Percentiles rank a stretch among this genome's conserved stretches.
Evolutionary conservation across 73 alveolate species (phyloP).

Genomic region (Blepharisma japonicum): DNA sequence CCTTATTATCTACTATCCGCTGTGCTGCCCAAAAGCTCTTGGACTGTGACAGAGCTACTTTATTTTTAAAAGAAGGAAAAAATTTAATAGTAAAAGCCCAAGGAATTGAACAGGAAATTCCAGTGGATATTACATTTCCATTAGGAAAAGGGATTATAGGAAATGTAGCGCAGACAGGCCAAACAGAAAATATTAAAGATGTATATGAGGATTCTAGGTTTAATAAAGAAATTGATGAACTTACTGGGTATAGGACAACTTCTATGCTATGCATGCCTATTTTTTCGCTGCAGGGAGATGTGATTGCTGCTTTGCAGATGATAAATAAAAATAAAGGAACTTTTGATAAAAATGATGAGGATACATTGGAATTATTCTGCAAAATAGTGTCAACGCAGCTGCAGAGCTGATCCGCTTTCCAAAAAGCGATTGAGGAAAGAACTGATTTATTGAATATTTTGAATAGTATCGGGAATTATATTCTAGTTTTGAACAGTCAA

Average conservation of each 20-base stretch:
- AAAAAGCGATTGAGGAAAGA: not conserved
- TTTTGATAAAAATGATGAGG: slow-evolving; percentile 59
- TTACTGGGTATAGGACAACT: slow-evolving; percentile 61
- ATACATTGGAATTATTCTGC: slow-evolving; percentile 39
- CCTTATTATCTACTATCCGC: not conserved
- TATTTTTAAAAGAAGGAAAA: slow-evolving; percentile 53
- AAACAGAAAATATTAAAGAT: slow-evolving; percentile 65
- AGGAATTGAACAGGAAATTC: slow-evolving; percentile 46
- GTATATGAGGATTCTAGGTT: slow-evolving; percentile 74
- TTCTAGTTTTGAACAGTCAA: not conserved
- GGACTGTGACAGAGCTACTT: slow-evolving; percentile 57
- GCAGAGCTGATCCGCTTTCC: not conserved
- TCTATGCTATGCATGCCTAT: slow-evolving; percentile 75
- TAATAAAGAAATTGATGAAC: slow-evolving; percentile 54
- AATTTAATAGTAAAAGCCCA: slow-evolving; percentile 41
- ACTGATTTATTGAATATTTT: not conserved
- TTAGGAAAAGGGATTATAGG: slow-evolving; percentile 62
- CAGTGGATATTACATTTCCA: slow-evolving; percentile 45
- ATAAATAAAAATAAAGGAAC: slow-evolving; percentile 57
- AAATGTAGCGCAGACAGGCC: slow-evolving; percentile 42
- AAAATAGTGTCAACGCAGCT: slow-evolving; percentile 16
- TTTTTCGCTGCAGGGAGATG: slow-evolving; percentile 52
- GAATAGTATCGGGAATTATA: not conserved
- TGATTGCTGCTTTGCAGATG: slow-evolving; percentile 73
- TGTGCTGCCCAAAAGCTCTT: slow-evolving; percentile 35